Conservation (phyloP, 2,329 filamentous ascomycete species). For the Pseudocercospora cruenta region DNA sequence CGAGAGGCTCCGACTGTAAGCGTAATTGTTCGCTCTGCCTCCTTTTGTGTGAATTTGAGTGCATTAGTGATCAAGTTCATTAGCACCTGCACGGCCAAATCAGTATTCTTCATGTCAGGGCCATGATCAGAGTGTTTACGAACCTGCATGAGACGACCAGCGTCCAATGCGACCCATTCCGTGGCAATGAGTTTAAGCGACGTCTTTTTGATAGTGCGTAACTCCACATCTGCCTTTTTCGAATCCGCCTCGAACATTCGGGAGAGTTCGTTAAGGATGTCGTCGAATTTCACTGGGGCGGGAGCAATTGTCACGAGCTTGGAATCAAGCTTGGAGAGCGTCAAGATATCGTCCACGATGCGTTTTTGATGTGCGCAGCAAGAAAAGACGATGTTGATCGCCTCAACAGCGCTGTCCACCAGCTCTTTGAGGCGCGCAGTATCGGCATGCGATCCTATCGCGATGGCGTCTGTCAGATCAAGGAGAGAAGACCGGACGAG, state of each 20-base stretch:
- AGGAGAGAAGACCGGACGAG: slow-evolving; percentile 38
- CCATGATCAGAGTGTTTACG: no score
- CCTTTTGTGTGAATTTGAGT: slow-evolving; percentile 33
- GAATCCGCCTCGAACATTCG: slow-evolving; percentile 33
- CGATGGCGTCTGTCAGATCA: slow-evolving; percentile 23
- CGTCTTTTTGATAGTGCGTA: slow-evolving; percentile 8
- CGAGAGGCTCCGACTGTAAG: slow-evolving; percentile 25
- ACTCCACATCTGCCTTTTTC: slow-evolving; percentile 24
- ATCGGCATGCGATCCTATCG: background rate
- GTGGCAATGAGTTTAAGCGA: slow-evolving; percentile 12
- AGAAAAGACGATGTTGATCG: slow-evolving; percentile 44
- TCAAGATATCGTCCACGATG: slow-evolving; percentile 46
- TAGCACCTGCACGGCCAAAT: slow-evolving; percentile 1
- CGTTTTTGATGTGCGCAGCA: slow-evolving; percentile 50
- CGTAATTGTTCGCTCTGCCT: slow-evolving; percentile 19
- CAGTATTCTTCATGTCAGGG: no score
- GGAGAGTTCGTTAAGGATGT: slow-evolving; percentile 24
- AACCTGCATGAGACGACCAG: slow-evolving; percentile 32
- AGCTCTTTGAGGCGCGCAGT: slow-evolving; percentile 1
- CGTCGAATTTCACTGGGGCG: slow-evolving; percentile 21
- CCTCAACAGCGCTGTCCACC: slow-evolving; percentile 18
- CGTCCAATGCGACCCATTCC: slow-evolving; percentile 29
- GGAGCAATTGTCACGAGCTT: slow-evolving; percentile 42
- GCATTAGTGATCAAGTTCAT: slow-evolving; percentile 37
- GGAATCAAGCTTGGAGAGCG: slow-evolving; percentile 47